A percentile compares a stretch with the other conserved stretches of the same genome.
phyloP scores from a whole-genome alignment of 169 alveolate genomes.

The Neospora caninum region DNA sequence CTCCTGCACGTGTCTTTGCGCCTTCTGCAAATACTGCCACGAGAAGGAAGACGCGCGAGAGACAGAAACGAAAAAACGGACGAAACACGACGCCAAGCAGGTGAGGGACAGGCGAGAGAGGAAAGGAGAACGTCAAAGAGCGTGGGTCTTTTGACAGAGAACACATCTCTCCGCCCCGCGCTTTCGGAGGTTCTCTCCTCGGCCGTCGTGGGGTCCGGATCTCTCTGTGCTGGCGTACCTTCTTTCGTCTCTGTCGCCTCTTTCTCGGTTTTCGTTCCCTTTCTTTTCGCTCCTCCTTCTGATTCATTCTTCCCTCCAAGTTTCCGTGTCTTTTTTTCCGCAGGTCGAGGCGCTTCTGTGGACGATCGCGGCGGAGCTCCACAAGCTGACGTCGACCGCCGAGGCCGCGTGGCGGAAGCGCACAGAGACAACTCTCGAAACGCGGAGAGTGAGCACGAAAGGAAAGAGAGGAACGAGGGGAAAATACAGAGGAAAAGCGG shows the following conservation, averaged over 20 bases:
- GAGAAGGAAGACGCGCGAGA: not conserved
- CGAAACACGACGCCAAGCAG: not conserved
- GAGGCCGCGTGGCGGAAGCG: not conserved
- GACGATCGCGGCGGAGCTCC: not conserved
- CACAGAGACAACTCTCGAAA: not conserved
- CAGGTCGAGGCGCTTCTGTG: constrained; percentile 22
- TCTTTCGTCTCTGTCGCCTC: too few relatives aligned
- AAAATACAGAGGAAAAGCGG: not conserved
- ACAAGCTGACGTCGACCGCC: not conserved
- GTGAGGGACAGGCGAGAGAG: not conserved
- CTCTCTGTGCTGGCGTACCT: too few relatives aligned
- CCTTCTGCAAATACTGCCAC: not conserved
- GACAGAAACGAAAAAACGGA: not conserved
- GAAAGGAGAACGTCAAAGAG: not conserved
- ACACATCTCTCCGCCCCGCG: too few relatives aligned
- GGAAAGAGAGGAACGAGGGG: not conserved
- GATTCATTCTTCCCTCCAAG: not conserved
- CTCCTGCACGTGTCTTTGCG: not conserved
- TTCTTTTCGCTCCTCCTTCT: not conserved
- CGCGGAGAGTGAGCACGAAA: not conserved
- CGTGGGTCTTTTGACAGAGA: not conserved
- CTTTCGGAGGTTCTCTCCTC: too few relatives aligned
- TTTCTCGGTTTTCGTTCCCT: too few relatives aligned
- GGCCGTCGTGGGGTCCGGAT: too few relatives aligned
- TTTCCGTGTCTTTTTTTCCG: not conserved